phyloP scores from a whole-genome alignment of 176 grass and related monocot species.

The Areca catechu region DNA sequence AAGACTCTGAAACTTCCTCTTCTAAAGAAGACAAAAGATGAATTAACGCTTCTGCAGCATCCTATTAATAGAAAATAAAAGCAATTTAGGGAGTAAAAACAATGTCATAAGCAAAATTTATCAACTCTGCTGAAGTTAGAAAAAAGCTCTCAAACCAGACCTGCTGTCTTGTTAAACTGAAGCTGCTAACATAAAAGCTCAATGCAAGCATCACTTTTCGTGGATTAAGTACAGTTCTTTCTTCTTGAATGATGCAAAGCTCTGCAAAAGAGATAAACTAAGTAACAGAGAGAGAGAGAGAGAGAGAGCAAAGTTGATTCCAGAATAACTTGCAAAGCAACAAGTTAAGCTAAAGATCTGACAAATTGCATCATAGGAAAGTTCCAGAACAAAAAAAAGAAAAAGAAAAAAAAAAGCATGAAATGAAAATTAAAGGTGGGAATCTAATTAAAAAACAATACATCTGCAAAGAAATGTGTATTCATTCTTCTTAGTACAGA shows the following conservation, averaged over 20 bases:
- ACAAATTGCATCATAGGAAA: no score
- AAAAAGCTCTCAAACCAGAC: conserved; percentile 5
- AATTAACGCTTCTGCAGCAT: conserved; percentile 84
- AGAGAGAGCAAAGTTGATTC: neutral
- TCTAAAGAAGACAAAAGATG: conserved; percentile 82
- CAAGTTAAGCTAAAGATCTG: neutral
- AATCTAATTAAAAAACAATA: no score
- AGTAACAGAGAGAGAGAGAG: no score
- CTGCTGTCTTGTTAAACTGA: conserved; percentile 90
- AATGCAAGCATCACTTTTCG: conserved; percentile 70
- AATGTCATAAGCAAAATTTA: no score
- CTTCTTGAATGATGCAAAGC: conserved; percentile 41
- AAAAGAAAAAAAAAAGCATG: no score
- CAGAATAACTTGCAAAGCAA: neutral
- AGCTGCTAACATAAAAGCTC: conserved; percentile 62
- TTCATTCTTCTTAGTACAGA: no score
- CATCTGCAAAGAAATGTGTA: no score
- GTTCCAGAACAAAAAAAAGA: no score
- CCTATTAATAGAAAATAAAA: conserved; percentile 25
- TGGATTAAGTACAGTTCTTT: conserved; percentile 62
- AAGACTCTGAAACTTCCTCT: conserved; percentile 56
- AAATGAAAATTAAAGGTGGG: no score
- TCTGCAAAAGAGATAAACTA: conserved; percentile 29
- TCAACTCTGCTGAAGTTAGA: neutral
- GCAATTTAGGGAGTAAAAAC: no score